These are phyloP conservation scores for Penicillium coffeae DNA, from an alignment of 495 filamentous ascomycete species.

Conservation along the genomic window DNA sequence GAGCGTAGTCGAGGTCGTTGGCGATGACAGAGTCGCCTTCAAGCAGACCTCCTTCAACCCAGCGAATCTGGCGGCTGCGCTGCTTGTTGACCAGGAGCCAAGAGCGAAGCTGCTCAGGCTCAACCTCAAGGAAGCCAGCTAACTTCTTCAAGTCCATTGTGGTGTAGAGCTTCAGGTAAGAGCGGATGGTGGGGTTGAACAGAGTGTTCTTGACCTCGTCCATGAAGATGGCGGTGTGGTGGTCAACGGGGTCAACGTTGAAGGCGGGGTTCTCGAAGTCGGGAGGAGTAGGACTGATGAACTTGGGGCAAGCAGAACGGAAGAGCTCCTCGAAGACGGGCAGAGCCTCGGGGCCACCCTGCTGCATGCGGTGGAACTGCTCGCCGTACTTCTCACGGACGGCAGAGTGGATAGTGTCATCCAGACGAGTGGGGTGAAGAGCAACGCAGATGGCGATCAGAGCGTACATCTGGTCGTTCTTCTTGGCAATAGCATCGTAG, in stretches of 20 bases:
- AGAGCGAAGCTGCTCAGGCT: constrained; percentile 84
- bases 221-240: constrained; percentile 97
- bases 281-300: constrained; percentile 95
- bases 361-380: constrained; percentile 91
- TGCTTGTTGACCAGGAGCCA: constrained; percentile 98
- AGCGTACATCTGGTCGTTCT: constrained; percentile 99
- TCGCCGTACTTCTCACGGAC: constrained; percentile 98
- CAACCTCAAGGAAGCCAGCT: constrained; percentile 91
- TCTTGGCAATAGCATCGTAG: constrained; percentile 97
- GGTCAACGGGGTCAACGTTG: constrained; percentile 95
- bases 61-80: constrained; percentile 90
- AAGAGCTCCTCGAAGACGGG: constrained; percentile 98
- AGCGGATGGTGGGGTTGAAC: constrained; percentile 88
- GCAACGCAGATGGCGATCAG: constrained; percentile 98
- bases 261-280: constrained; percentile 92
- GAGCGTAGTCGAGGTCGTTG: constrained; percentile 92
- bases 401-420: constrained; percentile 98
- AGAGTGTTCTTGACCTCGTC: constrained; percentile 98
- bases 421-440: constrained; percentile 91
- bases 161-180: constrained; percentile 97
- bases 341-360: constrained; percentile 88
- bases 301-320: constrained; percentile 93
- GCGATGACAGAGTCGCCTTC: constrained; percentile 89
- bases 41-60: constrained; percentile 83
- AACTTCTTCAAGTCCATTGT: constrained; percentile 99